Percentiles rank a stretch among this genome's conserved stretches.
These are phyloP conservation scores for Elasticomyces elasticus DNA, from an alignment of 495 filamentous ascomycete genomes.

Conservation along the genomic window DNA sequence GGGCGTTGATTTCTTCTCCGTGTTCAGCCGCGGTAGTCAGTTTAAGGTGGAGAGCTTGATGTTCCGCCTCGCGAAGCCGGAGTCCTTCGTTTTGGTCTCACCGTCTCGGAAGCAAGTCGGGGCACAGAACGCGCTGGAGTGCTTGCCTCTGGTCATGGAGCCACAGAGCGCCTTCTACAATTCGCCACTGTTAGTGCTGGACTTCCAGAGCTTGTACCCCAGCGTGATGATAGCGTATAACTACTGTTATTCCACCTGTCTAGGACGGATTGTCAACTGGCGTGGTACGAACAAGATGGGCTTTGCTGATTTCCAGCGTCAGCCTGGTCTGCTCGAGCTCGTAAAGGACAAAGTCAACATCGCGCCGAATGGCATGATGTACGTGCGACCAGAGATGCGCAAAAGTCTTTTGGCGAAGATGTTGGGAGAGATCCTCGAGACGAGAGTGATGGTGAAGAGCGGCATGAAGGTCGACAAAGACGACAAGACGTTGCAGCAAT, in stretches of 20 bases:
- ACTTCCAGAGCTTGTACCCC: slow-evolving; percentile 94
- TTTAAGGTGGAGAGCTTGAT: slow-evolving; percentile 98
- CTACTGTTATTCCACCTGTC: slow-evolving; percentile 95
- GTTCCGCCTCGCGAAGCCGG: slow-evolving; percentile 96
- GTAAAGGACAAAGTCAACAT: slow-evolving; percentile 84
- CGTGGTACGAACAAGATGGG: slow-evolving; percentile 91
- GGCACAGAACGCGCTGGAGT: slow-evolving; percentile 88
- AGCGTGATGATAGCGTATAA: slow-evolving; percentile 99
- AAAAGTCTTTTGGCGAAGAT: slow-evolving; percentile 92
- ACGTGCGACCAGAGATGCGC: slow-evolving; percentile 71
- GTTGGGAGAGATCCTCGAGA: slow-evolving; percentile 92
- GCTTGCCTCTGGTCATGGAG: slow-evolving; percentile 93
- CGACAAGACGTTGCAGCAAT: slow-evolving; percentile 72
- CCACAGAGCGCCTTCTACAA: slow-evolving; percentile 91
- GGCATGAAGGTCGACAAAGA: slow-evolving; percentile 94
- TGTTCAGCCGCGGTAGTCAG: slow-evolving; percentile 87
- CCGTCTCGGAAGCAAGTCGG: slow-evolving; percentile 88
- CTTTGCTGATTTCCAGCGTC: slow-evolving; percentile 71
- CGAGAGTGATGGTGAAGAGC: slow-evolving; percentile 93
- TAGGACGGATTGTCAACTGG: slow-evolving; percentile 78
- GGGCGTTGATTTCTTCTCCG: slow-evolving; percentile 91
- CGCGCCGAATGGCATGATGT: slow-evolving; percentile 94
- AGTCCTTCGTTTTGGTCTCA: slow-evolving; percentile 84
- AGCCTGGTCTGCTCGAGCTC: slow-evolving; percentile 63
- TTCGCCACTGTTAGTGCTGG: slow-evolving; percentile 79